These are phyloP conservation scores for Aspergillus eucalypticola DNA, from an alignment of 2,329 filamentous ascomycete species.

Conservation along the genomic window DNA sequence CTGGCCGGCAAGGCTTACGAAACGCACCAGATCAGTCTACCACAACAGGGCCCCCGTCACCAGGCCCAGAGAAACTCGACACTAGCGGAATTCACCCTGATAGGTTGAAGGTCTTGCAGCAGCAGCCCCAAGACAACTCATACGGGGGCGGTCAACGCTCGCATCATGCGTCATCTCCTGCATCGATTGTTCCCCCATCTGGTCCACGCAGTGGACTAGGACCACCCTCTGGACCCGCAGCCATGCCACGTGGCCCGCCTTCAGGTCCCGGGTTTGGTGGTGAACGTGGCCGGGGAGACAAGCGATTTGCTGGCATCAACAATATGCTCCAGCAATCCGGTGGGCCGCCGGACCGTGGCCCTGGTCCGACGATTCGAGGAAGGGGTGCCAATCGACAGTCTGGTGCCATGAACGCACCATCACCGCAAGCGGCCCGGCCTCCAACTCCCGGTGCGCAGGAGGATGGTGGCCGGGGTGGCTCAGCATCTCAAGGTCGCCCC, in stretches of 20 bases:
- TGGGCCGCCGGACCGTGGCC: conserved; percentile 34
- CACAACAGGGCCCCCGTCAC: conserved; percentile 32
- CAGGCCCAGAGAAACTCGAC: conserved; percentile 36
- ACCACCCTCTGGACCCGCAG: conserved; percentile 38
- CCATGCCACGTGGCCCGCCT: conserved; percentile 38
- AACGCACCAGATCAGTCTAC: conserved; percentile 34
- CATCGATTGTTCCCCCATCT: conserved; percentile 38
- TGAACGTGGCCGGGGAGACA: conserved; percentile 46
- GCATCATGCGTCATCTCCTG: conserved; percentile 27
- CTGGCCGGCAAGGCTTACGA: conserved; percentile 41
- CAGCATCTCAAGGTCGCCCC: conserved; percentile 27
- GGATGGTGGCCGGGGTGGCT: conserved; percentile 20
- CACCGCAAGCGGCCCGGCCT: conserved; percentile 35
- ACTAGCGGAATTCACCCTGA: conserved; percentile 56
- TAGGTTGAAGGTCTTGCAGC: conserved; percentile 49
- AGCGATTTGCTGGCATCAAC: conserved; percentile 50
- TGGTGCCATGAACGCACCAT: conserved; percentile 30
- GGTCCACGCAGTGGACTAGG: conserved; percentile 42
- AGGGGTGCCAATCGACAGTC: conserved; percentile 41
- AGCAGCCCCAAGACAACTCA: conserved; percentile 28
- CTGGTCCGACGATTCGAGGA: conserved; percentile 42
- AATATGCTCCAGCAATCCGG: conserved; percentile 49
- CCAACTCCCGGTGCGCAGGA: conserved; percentile 33
- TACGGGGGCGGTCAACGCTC: conserved; percentile 23
- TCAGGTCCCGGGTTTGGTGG: conserved; percentile 38